These are phyloP conservation scores for Candida peoriensis DNA, from an alignment of 805 yeast genomes.

Conservation along the genomic window DNA sequence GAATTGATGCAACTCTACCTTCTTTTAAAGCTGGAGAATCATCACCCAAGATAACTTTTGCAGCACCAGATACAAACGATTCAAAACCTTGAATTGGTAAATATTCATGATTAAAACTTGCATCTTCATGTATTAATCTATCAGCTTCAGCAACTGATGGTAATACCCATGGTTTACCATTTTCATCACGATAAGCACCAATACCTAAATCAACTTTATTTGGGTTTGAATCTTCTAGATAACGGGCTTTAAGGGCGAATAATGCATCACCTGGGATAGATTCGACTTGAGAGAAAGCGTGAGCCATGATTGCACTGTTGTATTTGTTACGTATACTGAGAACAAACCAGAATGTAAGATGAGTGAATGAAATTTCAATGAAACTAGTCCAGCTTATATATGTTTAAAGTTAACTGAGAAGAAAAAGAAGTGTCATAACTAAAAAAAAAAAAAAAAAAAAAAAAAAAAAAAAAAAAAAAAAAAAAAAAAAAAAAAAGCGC, in stretches of 20 bases:
- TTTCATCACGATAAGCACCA: conserved; percentile 71
- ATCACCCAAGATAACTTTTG: conserved; percentile 65
- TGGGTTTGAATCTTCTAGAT: conserved; percentile 48
- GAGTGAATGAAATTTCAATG: too few relatives aligned
- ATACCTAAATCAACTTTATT: conserved; percentile 82
- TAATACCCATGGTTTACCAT: conserved; percentile 67
- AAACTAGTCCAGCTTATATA: too few relatives aligned
- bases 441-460: too few relatives aligned
- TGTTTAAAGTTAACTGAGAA: too few relatives aligned
- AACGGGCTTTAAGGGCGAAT: conserved; percentile 74
- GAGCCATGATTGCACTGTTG: conserved; percentile 16
- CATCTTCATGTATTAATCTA: conserved; percentile 49
- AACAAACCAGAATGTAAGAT: too few relatives aligned
- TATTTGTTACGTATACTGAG: too few relatives aligned
- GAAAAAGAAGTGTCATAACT: too few relatives aligned
- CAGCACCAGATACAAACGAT: conserved; percentile 63
- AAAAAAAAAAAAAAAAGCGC: too few relatives aligned
- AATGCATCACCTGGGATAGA: conserved; percentile 83
- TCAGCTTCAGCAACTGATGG: conserved; percentile 72
- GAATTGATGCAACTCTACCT: conserved; percentile 54
- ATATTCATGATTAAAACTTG: conserved; percentile 79
- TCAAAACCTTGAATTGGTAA: conserved; percentile 76
- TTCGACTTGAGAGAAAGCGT: conserved; percentile 44
- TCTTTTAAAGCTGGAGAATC: conserved; percentile 47
- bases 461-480: too few relatives aligned